phyloP scores from a whole-genome alignment of 1,284 basidiomycete genomes.

The Heterobasidion occidentale region DNA sequence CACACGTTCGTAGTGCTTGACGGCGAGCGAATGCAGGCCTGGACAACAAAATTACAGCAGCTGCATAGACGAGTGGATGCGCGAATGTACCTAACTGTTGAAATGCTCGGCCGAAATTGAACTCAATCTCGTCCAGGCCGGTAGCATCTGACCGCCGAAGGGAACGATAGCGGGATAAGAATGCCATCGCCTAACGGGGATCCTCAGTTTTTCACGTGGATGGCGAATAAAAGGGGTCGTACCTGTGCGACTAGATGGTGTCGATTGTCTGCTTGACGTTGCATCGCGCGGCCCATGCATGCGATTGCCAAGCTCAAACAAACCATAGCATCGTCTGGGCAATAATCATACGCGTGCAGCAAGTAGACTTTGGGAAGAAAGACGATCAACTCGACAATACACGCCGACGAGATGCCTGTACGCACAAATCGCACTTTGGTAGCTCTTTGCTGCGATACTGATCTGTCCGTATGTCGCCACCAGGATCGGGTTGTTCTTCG shows the following conservation, averaged over 20 bases:
- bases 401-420: conserved; percentile 74
- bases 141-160: conserved; percentile 35
- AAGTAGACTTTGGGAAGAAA: conserved; percentile 42
- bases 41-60: background rate
- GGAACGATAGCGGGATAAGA: conserved; percentile 69
- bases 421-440: conserved; percentile 87
- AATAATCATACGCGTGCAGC: conserved; percentile 80
- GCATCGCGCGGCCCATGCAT: conserved; percentile 84
- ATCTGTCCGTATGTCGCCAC: conserved; percentile 85
- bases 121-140: conserved; percentile 76
- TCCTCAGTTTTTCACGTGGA: background rate
- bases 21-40: conserved; percentile 79
- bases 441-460: conserved; percentile 79
- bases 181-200: conserved; percentile 63
- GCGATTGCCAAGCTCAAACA: conserved; percentile 79
- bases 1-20: conserved; percentile 76
- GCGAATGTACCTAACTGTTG: conserved; percentile 73
- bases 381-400: conserved; percentile 1
- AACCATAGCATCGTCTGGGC: conserved; percentile 78
- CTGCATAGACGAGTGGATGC: background rate
- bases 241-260: conserved; percentile 82
- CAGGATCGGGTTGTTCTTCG: conserved; percentile 66
- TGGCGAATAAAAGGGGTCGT: conserved; percentile 4
- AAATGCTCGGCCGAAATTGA: conserved; percentile 86
- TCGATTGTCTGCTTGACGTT: conserved; percentile 90